Base-by-base conservation (phyloP, 805 yeast species). In the Schwanniomyces sp. region DNA sequence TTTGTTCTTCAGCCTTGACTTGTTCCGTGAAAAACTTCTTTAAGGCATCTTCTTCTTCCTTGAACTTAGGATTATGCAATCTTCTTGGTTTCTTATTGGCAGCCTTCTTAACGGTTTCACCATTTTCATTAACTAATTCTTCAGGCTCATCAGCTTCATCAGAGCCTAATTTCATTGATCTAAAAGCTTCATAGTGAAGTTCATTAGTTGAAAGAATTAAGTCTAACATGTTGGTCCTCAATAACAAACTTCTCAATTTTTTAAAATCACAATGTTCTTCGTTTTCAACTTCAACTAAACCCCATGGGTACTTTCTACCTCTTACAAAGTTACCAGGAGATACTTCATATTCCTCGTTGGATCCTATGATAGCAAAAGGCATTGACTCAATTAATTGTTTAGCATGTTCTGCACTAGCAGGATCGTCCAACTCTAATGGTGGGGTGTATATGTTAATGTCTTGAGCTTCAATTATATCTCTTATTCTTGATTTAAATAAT, bases 11-110 rank as follows among this genome's bases (percentile, higher is more conserved):
- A 41, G 88, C 88, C 74, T 92, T 91, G 51, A 94, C 78, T 75
- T 94, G 97, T 69, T 91, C 97, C 8, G 98, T 92, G 72, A 94
- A 94, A 68, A 88, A 88, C 72, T 88, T 86, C 80, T 94, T 90
- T 64, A 94, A 78, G 29, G 91, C 86, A 66, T 89, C 94, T 70
- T 94, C 99, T 68, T 92, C 98, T 70, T 94, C 97, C 69, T 91
- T 86, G 75, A 88, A 94, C 70, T 89, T 87, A 43, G 98, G 98
- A 68, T 94, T 91, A 60, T 74, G 79, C 44, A 75, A 66, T 61
- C 79, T 68, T 79, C 90, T 66, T 63, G 82, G 72, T 56, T 83
- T 84, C 59, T 68, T 72, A 40, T 58, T 42, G 34, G 51, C 46
- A 3, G 61, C 49, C 52, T 65, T 64, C 53, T 61, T 64, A 42